Evolutionary conservation across 805 yeast species (phyloP).

Genomic region (Metschnikowia lachancei): DNA sequence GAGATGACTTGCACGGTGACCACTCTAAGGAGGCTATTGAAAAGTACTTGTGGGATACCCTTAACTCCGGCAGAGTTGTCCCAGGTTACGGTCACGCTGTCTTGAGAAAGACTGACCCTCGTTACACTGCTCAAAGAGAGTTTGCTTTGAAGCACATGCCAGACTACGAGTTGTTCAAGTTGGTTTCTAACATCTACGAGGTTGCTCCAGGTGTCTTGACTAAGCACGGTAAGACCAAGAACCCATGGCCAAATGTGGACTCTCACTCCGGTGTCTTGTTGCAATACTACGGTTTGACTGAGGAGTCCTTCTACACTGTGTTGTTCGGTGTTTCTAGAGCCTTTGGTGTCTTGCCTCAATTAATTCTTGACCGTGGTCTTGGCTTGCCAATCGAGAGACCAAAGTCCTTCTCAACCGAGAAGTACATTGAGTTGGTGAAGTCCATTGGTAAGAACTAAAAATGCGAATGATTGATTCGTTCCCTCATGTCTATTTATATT

Average conservation of each 20-base stretch:
- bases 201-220: conserved; percentile 74
- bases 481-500: conserved; percentile 16
- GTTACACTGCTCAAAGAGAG: conserved; percentile 70
- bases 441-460: conserved; percentile 21
- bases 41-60: conserved; percentile 66
- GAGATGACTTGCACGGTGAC: conserved; percentile 62
- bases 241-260: conserved; percentile 85
- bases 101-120: conserved; percentile 77
- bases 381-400: conserved; percentile 85
- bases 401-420: conserved; percentile 44
- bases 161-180: conserved; percentile 60
- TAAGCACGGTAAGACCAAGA: conserved; percentile 80
- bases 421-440: conserved; percentile 26
- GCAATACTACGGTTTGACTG: conserved; percentile 75
- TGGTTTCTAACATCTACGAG: conserved; percentile 63
- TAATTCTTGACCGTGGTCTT: conserved; percentile 72
- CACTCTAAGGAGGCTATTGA: conserved; percentile 53
- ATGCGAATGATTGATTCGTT: conserved; percentile 1
- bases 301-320: conserved; percentile 73
- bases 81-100: conserved; percentile 93
- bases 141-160: conserved; percentile 63
- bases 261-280: conserved; percentile 75
- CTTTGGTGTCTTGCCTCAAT: conserved; percentile 74
- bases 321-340: conserved; percentile 82
- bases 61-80: conserved; percentile 72